Evolutionary conservation across 441 rosid genomes (phyloP), one percentile per base, ranked within the genome.

Genomic region (Rhodomyrtus psidioides): DNA sequence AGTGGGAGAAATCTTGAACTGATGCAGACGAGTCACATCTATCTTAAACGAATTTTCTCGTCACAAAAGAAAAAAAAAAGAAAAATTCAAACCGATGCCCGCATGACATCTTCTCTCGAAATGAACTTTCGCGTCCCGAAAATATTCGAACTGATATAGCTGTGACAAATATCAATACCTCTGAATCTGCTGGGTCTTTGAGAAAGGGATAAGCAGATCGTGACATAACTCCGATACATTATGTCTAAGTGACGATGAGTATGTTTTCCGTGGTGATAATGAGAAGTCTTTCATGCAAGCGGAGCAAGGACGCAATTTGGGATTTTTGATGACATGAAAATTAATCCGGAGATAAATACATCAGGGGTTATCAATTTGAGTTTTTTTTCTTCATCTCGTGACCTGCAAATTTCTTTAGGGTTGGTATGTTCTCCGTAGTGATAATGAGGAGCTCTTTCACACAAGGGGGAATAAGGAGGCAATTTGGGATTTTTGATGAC

Each of bases 21-120:
- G 6, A 30, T 17, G 4, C 0, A 3, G 12, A 60, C 19, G 6
- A 4, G 24, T 0, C 44, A 4, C 39, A 28, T 62, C 12, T 17
- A 16, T 30, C 16, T 59, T 2, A 2, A 59, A 59, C 6, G 3
- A 21, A 28, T 8, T 16, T 28, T 60, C 3, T 4, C 2, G 0
- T 28, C 24, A 0, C 21, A 1, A 2, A 0, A 7, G 1, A 12
- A 12, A 1, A 8, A 28, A 28, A 16, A 27, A 28, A n/a, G n/a
- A 28, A 15, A 8, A 8, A 7, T 16, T 1, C 17, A 17, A 30
- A 65, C 1, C 2, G 0, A 19, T 65, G 9, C 4, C 0, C 2
- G 4, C 7, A 19, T 0, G 0, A 65, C 1, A 0, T 6, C 5
- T 12, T 10, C 39, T 5, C 0, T 0, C 6, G 4, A 21, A 34